phyloP scores from a whole-genome alignment of 163 green algal genomes.

The Chloromonas sp. region DNA sequence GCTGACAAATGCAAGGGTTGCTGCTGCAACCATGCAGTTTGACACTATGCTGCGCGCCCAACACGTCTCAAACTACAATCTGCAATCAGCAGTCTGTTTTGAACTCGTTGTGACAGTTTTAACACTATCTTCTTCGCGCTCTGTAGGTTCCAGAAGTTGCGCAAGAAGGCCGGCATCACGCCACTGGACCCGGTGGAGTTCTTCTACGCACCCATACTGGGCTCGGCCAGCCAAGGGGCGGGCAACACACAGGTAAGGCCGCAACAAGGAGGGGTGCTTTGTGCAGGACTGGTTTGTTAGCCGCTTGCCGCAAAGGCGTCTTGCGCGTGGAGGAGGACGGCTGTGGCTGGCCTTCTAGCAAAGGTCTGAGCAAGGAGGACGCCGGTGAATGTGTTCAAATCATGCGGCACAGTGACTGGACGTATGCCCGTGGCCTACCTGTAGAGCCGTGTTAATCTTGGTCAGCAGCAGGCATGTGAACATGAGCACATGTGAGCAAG shows the following conservation, averaged over 20 bases:
- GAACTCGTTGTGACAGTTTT: not conserved
- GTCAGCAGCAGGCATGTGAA: not conserved
- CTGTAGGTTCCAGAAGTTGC: slow-evolving; percentile 85
- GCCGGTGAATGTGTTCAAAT: no score
- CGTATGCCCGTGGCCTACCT: no score
- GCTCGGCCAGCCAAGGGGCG: slow-evolving; percentile 5
- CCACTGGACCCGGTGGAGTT: slow-evolving; percentile 62
- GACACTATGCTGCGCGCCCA: not conserved
- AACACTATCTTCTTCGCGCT: not conserved
- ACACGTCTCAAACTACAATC: no score
- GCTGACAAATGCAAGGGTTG: not conserved
- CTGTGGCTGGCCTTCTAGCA: no score
- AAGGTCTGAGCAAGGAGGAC: no score
- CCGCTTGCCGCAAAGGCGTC: no score
- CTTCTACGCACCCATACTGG: slow-evolving; percentile 36
- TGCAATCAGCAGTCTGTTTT: not conserved
- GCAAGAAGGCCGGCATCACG: slow-evolving; percentile 84
- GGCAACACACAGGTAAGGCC: not conserved
- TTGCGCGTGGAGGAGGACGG: no score
- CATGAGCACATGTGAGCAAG: no score
- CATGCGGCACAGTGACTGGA: no score
- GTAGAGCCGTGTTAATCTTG: no score
- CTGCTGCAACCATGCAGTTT: not conserved
- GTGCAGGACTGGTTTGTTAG: not conserved
- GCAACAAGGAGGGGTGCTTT: not conserved